Base-by-base conservation (phyloP, 495 filamentous ascomycete genomes). In the Pyrenopolyporus hunteri region DNA sequence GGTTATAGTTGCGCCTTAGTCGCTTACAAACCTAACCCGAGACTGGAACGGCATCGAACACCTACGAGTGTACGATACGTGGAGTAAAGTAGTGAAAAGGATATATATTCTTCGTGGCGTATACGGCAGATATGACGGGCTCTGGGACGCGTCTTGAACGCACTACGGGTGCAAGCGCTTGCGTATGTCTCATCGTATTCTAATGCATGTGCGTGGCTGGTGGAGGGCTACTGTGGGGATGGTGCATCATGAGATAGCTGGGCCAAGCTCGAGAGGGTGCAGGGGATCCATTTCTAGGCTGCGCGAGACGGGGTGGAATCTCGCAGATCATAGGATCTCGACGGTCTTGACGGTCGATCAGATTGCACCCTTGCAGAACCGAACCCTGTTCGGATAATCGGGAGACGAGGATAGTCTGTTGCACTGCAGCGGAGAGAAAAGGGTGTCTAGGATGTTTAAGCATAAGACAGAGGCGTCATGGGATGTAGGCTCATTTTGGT, bases 351-450 rank as follows among this genome's bases (percentile, higher is more conserved):
- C 63, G 54, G 62, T 59, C 63, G 63, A 66, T 66, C 63, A 66
- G 57, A 57, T 66, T 59, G 52, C 50, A 57, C 32, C 63, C 63
- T 52, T 66, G 51, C 57, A 60, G 46, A 26, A 60, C 6, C 32
- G 19, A 52, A 52, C 63, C 63, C 47, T 66, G 63, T 42, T 60
- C 63, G 63, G 63, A 66, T 66, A 56, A 56, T 60, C 63, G 63
- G 63, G 63, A 66, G 63, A 60, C 63, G 63, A 60, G 56, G 62
- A 53, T 66, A 53, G 57, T 56, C 19, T 16, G 63, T 66, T 48
- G 63, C 63, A 66, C 63, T 66, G 63, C 63, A 66, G 63, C 63
- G 63, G 63, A 66, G 56, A 66, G 63, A 66, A 66, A 66, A 60
- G 63, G 63, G 63, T 66, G 63, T 66, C 51, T 25, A 60, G 56